phyloP scores from a whole-genome alignment of 2,329 filamentous ascomycete genomes.

The Colletotrichum euphorbiae region DNA sequence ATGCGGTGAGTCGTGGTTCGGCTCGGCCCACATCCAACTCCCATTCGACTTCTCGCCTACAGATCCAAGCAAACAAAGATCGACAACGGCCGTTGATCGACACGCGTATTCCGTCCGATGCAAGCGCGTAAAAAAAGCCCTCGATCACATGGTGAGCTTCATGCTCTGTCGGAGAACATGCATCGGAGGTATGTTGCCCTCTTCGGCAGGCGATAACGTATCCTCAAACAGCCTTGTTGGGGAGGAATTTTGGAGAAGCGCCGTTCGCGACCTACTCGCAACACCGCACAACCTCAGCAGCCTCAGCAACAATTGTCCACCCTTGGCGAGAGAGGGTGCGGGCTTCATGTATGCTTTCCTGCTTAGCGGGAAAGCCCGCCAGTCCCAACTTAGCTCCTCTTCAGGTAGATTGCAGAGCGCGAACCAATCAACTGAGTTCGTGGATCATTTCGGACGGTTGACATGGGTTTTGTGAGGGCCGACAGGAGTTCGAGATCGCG shows the following conservation, averaged over 20 bases:
- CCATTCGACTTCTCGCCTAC: not conserved
- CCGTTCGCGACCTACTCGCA: no score
- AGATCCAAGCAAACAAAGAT: not conserved
- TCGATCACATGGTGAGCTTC: not conserved
- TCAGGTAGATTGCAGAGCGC: not conserved
- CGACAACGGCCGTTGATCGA: no score
- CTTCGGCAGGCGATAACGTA: conserved; percentile 30
- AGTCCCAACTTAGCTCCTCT: not conserved
- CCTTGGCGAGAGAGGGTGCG: not conserved
- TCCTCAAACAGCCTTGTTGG: not conserved
- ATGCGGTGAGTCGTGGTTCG: not conserved
- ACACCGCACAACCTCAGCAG: not conserved
- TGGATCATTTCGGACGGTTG: not conserved
- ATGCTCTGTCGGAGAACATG: not conserved
- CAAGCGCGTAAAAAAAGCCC: not conserved
- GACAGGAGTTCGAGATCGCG: not conserved
- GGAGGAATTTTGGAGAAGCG: not conserved
- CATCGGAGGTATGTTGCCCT: conserved; percentile 29
- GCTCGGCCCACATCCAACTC: not conserved
- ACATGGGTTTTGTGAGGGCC: not conserved
- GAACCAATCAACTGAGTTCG: conserved; percentile 1
- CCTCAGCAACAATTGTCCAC: not conserved
- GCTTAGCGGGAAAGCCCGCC: conserved; percentile 17
- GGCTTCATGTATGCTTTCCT: conserved; percentile 16
- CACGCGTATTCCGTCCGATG: not conserved